Percentiles rank a stretch among this genome's conserved stretches.
These are phyloP conservation scores for Saccharomycopsis crataegensis DNA, from an alignment of 1,139 yeast species.

Conservation along the genomic window DNA sequence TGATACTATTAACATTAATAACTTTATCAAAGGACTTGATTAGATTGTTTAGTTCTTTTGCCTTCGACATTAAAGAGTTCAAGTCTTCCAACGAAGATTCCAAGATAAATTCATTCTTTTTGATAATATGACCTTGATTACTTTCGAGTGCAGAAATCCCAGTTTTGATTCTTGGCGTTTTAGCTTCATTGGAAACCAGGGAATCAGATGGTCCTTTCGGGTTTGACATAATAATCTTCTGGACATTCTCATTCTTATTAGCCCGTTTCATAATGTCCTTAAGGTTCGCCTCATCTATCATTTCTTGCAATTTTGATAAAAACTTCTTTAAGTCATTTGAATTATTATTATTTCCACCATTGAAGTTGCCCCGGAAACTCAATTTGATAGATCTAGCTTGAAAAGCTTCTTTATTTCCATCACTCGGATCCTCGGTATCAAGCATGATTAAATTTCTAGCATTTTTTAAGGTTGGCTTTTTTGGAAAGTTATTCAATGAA, in stretches of 20 bases:
- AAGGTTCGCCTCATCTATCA: slow-evolving; percentile 6
- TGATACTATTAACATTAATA: slow-evolving; percentile 25
- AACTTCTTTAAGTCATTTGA: slow-evolving; percentile 10
- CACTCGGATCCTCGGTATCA: slow-evolving; percentile 5
- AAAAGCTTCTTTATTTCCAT: slow-evolving; percentile 17
- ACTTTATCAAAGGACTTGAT: slow-evolving; percentile 41
- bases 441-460: slow-evolving; percentile 21
- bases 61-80: slow-evolving; percentile 68
- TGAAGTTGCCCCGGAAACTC: slow-evolving; percentile 13
- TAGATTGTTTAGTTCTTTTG: slow-evolving; percentile 61
- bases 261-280: neutral
- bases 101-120: slow-evolving; percentile 55
- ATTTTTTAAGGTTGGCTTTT: neutral
- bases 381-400: slow-evolving; percentile 21
- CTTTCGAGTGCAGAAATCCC: slow-evolving; percentile 73
- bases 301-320: slow-evolving; percentile 5
- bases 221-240: slow-evolving; percentile 9
- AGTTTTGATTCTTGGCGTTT: slow-evolving; percentile 21
- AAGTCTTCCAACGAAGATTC: slow-evolving; percentile 70
- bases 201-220: neutral
- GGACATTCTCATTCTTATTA: slow-evolving; percentile 12
- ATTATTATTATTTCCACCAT: neutral
- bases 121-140: slow-evolving; percentile 47
- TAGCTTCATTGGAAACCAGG: neutral
- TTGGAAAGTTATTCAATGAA: slow-evolving; percentile 28